phyloP scores from a whole-genome alignment of 2,329 filamentous ascomycete genomes.

The Aspergillus ochraceus region DNA sequence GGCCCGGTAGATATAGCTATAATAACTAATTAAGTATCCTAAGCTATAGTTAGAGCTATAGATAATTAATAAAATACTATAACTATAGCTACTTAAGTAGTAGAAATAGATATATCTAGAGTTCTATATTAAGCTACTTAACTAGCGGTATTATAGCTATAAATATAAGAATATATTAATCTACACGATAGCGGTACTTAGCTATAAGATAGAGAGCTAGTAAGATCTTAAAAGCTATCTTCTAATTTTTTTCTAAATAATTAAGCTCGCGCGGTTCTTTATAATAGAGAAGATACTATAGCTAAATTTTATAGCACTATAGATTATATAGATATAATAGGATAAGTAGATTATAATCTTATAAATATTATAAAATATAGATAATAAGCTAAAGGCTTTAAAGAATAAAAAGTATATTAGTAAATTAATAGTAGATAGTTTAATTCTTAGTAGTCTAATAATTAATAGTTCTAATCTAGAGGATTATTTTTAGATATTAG shows the following conservation, averaged over 20 bases:
- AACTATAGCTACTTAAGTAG: conserved; percentile 4
- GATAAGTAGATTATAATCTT: too few species aligned
- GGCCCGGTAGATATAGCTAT: neutral
- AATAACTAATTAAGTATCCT: neutral
- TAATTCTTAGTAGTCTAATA: neutral
- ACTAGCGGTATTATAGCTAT: neutral
- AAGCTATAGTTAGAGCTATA: too few species aligned
- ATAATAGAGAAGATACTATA: too few species aligned
- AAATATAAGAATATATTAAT: too few species aligned
- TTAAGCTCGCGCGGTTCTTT: too few species aligned
- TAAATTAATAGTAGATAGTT: neutral
- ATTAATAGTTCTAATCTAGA: neutral
- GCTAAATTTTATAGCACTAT: neutral
- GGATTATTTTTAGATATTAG: too few species aligned
- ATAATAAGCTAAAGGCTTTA: too few species aligned
- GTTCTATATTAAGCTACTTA: too few species aligned
- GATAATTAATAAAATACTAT: neutral
- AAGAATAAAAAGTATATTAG: conserved; percentile 1
- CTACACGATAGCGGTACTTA: neutral
- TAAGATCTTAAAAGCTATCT: too few species aligned
- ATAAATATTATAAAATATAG: too few species aligned
- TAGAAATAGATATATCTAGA: neutral
- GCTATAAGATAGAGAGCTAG: neutral
- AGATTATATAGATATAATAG: too few species aligned
- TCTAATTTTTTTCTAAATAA: too few species aligned